Conservation (phyloP, 73 alveolate genomes). For the Paramecium pentaurelia region DNA sequence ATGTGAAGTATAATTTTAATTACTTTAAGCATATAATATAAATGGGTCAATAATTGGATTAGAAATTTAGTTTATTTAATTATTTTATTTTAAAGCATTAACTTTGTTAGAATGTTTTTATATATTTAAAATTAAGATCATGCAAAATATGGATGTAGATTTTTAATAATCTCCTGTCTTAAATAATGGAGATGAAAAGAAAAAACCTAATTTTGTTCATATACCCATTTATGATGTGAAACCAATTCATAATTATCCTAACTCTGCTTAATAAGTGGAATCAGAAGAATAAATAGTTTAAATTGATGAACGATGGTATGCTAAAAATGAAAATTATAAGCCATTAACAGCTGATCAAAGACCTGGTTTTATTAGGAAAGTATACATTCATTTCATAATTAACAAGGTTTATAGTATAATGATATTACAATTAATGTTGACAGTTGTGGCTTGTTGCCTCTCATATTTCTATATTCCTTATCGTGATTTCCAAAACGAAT, state of each 20-base stretch:
- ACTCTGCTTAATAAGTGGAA: neutral
- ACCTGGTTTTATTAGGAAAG: neutral
- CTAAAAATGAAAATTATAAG: constrained; percentile 4
- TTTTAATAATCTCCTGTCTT: neutral
- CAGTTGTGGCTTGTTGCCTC: neutral
- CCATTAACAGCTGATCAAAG: constrained; percentile 28
- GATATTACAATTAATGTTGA: neutral
- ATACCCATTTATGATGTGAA: neutral
- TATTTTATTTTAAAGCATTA: neutral
- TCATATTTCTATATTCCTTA: neutral
- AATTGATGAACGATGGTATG: constrained; percentile 44
- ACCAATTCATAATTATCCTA: neutral
- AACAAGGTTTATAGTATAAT: neutral
- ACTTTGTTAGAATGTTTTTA: neutral
- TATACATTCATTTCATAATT: neutral
- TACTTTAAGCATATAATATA: neutral
- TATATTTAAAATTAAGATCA: neutral
- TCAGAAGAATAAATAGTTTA: neutral
- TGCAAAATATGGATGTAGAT: neutral
- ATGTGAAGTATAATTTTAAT: neutral
- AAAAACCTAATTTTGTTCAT: neutral
- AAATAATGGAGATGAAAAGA: neutral
- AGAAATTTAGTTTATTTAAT: neutral
- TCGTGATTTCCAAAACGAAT: neutral
- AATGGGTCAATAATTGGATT: neutral